Conservation (phyloP, 192 early-diverging fungal species). For the Podila epigama region DNA sequence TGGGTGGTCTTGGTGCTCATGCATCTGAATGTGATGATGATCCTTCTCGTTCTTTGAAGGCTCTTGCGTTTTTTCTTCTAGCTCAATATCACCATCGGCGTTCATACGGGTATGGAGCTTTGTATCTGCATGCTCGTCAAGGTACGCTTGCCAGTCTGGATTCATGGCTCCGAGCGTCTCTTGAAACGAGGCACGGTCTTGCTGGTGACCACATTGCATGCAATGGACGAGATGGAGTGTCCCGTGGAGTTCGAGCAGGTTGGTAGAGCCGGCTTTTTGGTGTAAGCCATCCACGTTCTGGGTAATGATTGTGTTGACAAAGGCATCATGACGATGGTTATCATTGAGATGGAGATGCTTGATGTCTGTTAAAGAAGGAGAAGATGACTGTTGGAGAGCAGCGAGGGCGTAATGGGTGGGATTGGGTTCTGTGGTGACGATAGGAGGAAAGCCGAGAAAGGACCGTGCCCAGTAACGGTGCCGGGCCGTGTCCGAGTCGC, state of each 20-base stretch:
- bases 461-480: constrained; percentile 94
- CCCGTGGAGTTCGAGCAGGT: constrained; percentile 88
- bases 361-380: not conserved
- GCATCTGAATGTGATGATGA: not conserved
- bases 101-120: constrained; percentile 63
- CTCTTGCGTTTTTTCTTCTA: constrained; percentile 56
- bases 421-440: constrained; percentile 77
- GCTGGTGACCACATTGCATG: constrained; percentile 66
- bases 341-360: not conserved
- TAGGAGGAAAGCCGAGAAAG: constrained; percentile 80
- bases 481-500: constrained; percentile 44
- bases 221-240: constrained; percentile 79
- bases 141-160: constrained; percentile 65
- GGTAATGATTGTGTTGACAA: constrained; percentile 73
- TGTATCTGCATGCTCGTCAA: constrained; percentile 43
- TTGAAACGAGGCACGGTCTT: constrained; percentile 71
- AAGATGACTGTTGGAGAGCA: constrained; percentile 47
- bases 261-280: constrained; percentile 59
- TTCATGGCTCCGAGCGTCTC: constrained; percentile 68
- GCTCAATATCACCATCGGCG: constrained; percentile 87
- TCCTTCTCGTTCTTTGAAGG: constrained; percentile 4
- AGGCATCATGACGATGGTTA: not conserved
- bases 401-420: constrained; percentile 69
- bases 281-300: constrained; percentile 95
- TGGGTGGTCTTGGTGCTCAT: constrained; percentile 26